phyloP scores from a whole-genome alignment of 495 filamentous ascomycete species.

The Immersiella caudata region DNA sequence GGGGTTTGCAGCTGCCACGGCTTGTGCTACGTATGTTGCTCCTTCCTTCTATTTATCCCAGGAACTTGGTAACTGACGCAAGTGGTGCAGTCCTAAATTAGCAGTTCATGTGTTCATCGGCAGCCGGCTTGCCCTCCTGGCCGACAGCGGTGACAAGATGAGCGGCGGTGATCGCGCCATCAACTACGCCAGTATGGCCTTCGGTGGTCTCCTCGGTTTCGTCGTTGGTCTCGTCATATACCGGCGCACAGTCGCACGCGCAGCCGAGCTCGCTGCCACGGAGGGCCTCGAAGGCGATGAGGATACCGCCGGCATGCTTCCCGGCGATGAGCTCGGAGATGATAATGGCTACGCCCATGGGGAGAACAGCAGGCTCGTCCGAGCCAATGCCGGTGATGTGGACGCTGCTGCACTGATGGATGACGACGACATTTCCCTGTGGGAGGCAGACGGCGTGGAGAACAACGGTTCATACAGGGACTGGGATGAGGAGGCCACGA shows the following conservation, averaged over 20 bases:
- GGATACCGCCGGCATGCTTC: conserved; percentile 22
- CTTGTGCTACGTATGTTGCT: conserved; percentile 52
- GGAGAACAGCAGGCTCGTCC: conserved; percentile 15
- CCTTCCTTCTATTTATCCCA: not conserved
- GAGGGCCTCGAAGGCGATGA: conserved; percentile 56
- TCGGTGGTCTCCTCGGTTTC: conserved; percentile 71
- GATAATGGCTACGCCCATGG: conserved; percentile 17
- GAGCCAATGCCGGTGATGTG: conserved; percentile 36
- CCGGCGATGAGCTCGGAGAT: conserved; percentile 31
- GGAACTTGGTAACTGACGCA: not conserved
- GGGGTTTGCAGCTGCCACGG: conserved; percentile 80
- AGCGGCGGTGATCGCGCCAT: conserved; percentile 65
- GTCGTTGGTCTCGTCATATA: conserved; percentile 86
- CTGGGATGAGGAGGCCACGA: conserved; percentile 32
- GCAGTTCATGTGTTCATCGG: conserved; percentile 94
- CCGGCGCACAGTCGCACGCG: conserved; percentile 77
- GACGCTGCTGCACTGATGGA: conserved; percentile 52
- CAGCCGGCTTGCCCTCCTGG: conserved; percentile 69
- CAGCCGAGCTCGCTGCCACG: conserved; percentile 80
- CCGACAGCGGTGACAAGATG: conserved; percentile 66
- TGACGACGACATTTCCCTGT: conserved; percentile 64
- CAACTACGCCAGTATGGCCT: conserved; percentile 76
- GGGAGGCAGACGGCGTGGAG: conserved; percentile 50
- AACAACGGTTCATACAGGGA: conserved; percentile 35
- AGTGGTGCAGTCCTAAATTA: conserved; percentile 66